These are phyloP conservation scores for Tolypocladium tropicale DNA, from an alignment of 2,329 filamentous ascomycete genomes.

Conservation along the genomic window DNA sequence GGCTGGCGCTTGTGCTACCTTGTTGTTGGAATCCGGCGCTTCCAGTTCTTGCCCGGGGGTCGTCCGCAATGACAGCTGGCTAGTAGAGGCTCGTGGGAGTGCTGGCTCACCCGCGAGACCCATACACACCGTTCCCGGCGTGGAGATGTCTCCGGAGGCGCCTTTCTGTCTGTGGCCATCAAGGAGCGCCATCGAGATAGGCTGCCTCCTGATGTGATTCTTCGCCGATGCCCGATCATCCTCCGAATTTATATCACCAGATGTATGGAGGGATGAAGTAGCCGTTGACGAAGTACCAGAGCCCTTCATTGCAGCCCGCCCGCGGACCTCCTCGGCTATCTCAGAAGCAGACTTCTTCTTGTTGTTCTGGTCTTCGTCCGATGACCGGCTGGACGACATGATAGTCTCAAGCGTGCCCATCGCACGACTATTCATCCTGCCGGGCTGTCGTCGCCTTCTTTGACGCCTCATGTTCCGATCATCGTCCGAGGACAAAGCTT, in stretches of 20 bases:
- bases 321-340: slow-evolving; percentile 43
- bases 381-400: slow-evolving; percentile 55
- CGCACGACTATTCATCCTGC: slow-evolving; percentile 39
- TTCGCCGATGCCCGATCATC: slow-evolving; percentile 10
- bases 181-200: slow-evolving; percentile 26
- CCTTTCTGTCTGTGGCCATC: slow-evolving; percentile 23
- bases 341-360: slow-evolving; percentile 49
- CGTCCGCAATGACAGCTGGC: slow-evolving; percentile 36
- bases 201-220: slow-evolving; percentile 13
- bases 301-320: slow-evolving; percentile 31
- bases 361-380: slow-evolving; percentile 51
- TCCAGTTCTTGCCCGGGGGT: slow-evolving; percentile 15
- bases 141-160: slow-evolving; percentile 13
- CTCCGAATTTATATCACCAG: slow-evolving; percentile 13
- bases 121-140: slow-evolving; percentile 24
- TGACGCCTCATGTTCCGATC: slow-evolving; percentile 31
- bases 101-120: slow-evolving; percentile 45
- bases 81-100: slow-evolving; percentile 45
- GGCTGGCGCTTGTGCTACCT: slow-evolving; percentile 1
- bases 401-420: slow-evolving; percentile 57
- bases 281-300: slow-evolving; percentile 20
- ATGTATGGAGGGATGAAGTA: slow-evolving; percentile 17
- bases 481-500: slow-evolving; percentile 47
- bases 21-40: slow-evolving; percentile 8
- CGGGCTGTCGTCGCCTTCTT: slow-evolving; percentile 28